phyloP scores from a whole-genome alignment of 75 land plant genomes.

The Picea sitchensis region DNA sequence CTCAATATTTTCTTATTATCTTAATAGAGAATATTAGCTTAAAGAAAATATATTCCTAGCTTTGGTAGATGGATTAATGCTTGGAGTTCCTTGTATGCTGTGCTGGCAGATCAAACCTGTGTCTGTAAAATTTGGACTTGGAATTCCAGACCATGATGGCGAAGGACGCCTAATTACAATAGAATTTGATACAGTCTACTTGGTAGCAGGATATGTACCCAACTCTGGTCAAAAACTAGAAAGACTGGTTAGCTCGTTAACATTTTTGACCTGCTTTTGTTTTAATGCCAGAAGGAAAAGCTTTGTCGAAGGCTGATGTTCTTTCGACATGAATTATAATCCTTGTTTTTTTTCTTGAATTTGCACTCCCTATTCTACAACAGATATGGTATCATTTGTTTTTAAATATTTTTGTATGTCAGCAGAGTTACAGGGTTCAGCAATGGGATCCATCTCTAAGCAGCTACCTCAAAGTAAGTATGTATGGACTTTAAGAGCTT shows the following conservation, averaged over 20 bases:
- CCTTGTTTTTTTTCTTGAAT: not conserved
- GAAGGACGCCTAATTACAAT: constrained; percentile 89
- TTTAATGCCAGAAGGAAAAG: not conserved
- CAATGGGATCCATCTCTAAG: constrained; percentile 89
- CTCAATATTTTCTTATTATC: not conserved
- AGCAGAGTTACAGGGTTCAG: constrained; percentile 63
- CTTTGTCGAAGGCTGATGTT: not conserved
- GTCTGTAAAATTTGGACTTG: constrained; percentile 84
- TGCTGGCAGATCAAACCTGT: constrained; percentile 76
- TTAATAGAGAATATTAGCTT: not conserved
- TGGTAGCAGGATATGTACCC: constrained; percentile 76
- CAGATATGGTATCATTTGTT: not conserved
- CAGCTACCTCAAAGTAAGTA: constrained; percentile 69
- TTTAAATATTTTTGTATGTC: not conserved
- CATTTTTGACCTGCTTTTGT: not conserved
- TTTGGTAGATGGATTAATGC: not conserved
- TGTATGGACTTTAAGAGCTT: not conserved
- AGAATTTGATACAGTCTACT: constrained; percentile 72
- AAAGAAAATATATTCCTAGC: constrained; percentile 2
- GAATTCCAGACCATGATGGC: constrained; percentile 76
- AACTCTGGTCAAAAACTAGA: constrained; percentile 89
- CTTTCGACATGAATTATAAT: not conserved
- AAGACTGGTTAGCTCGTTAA: constrained; percentile 61
- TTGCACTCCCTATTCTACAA: not conserved
- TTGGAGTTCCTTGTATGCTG: constrained; percentile 9